Evolutionary conservation across 768 basidiomycete genomes (phyloP).

Genomic region (Tephrocybe sp.): DNA sequence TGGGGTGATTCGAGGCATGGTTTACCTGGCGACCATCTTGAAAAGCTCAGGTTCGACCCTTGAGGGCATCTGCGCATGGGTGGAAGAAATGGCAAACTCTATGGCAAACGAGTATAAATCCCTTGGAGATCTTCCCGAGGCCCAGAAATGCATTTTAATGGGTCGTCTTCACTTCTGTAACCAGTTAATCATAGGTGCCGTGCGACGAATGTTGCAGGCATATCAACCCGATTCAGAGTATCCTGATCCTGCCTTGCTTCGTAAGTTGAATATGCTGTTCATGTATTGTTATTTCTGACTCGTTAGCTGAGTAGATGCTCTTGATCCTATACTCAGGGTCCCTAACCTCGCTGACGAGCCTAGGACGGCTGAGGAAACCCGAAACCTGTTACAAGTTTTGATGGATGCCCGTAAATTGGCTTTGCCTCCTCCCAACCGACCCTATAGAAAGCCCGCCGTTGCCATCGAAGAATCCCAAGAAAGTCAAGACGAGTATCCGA

Average conservation of each 20-base stretch:
- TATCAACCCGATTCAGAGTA: conserved; percentile 34
- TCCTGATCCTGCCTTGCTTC: conserved; percentile 56
- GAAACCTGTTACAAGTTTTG: conserved; percentile 59
- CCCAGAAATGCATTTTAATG: background rate
- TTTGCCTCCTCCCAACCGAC: conserved; percentile 44
- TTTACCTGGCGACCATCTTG: conserved; percentile 66
- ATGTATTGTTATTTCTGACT: conserved; percentile 1
- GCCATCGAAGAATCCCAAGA: conserved; percentile 52
- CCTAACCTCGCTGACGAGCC: conserved; percentile 36
- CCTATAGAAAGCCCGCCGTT: conserved; percentile 21
- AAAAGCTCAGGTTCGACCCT: conserved; percentile 52
- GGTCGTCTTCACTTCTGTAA: conserved; percentile 7
- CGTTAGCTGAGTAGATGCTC: conserved; percentile 47
- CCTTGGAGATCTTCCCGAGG: conserved; percentile 2
- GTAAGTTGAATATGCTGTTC: conserved; percentile 13
- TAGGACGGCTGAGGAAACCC: conserved; percentile 54
- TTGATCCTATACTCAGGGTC: conserved; percentile 44
- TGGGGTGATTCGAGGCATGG: conserved; percentile 75
- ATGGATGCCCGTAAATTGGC: conserved; percentile 54
- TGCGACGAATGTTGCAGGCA: conserved; percentile 8
- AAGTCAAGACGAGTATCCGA: conserved; percentile 76
- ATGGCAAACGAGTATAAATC: conserved; percentile 58
- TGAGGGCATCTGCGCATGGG: conserved; percentile 59
- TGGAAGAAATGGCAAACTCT: conserved; percentile 54
- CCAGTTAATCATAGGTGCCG: conserved; percentile 24